These are phyloP conservation scores for Neonectria ditissima DNA, from an alignment of 2,329 filamentous ascomycete genomes.

Conservation along the genomic window DNA sequence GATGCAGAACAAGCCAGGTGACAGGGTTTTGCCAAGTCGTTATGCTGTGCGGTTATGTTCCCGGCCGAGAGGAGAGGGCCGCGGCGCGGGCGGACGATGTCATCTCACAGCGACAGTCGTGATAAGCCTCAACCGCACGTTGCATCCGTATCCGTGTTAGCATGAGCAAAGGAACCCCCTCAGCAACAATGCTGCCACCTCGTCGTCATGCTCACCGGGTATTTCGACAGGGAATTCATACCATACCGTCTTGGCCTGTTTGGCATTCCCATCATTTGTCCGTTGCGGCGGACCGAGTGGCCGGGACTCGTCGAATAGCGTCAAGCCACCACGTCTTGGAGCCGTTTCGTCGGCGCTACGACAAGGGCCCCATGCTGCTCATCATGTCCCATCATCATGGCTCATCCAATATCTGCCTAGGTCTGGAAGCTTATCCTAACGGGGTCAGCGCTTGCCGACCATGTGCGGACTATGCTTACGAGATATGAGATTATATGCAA, in stretches of 20 bases:
- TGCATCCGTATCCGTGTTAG: slow-evolving; percentile 16
- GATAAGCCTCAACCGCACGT: slow-evolving; percentile 12
- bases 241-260: slow-evolving; percentile 2
- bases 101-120: slow-evolving; percentile 12
- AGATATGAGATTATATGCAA: slow-evolving; percentile 30
- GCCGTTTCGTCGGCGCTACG: slow-evolving; percentile 7
- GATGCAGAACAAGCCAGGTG: not conserved
- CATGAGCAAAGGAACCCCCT: slow-evolving; percentile 11
- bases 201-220: not conserved
- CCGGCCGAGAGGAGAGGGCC: not conserved
- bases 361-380: slow-evolving; percentile 6
- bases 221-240: not conserved
- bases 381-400: slow-evolving; percentile 22
- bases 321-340: slow-evolving; percentile 21
- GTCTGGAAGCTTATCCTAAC: slow-evolving; percentile 26
- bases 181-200: slow-evolving; percentile 21
- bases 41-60: slow-evolving; percentile 23
- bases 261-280: slow-evolving; percentile 23
- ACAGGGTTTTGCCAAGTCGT: slow-evolving; percentile 35
- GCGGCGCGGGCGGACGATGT: slow-evolving; percentile 11
- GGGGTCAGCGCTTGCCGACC: slow-evolving; percentile 37
- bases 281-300: slow-evolving; percentile 31
- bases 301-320: slow-evolving; percentile 25
- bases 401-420: slow-evolving; percentile 33
- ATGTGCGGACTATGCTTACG: slow-evolving; percentile 41